A percentile compares a stretch with the other conserved stretches of the same genome.
These are phyloP conservation scores for Dipodascopsis uninucleata DNA, from an alignment of 805 yeast genomes.

Conservation along the genomic window DNA sequence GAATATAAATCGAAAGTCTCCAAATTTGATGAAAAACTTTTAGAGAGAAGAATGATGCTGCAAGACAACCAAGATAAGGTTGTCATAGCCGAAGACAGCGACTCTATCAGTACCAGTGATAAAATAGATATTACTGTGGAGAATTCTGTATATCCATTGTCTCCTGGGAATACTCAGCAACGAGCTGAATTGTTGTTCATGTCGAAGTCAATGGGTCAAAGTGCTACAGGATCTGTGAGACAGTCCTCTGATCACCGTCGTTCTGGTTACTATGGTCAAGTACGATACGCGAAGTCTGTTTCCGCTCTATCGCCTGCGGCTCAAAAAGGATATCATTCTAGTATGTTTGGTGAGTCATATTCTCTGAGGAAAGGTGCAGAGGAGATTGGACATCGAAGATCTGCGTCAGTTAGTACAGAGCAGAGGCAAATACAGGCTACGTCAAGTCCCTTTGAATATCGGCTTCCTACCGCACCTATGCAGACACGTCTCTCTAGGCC, in stretches of 20 bases:
- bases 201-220: conserved; percentile 14
- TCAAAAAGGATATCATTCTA: too few relatives aligned
- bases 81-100: conserved; percentile 1
- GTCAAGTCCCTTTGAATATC: too few relatives aligned
- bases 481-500: too few relatives aligned
- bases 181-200: conserved; percentile 16
- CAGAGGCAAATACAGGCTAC: too few relatives aligned
- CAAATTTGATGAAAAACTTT: conserved; percentile 17
- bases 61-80: conserved; percentile 15
- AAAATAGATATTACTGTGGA: not conserved
- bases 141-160: conserved; percentile 3
- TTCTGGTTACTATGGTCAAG: not conserved
- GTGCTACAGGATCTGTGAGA: too few relatives aligned
- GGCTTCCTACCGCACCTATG: too few relatives aligned
- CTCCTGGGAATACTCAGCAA: conserved; percentile 17
- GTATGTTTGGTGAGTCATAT: too few relatives aligned
- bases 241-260: too few relatives aligned
- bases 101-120: conserved; percentile 17
- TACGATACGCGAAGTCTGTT: not conserved
- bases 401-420: too few relatives aligned
- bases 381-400: too few relatives aligned
- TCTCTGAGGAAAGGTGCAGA: too few relatives aligned
- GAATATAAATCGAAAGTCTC: conserved; percentile 14
- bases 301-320: too few relatives aligned
- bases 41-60: conserved; percentile 16